Base-by-base conservation (phyloP, 768 basidiomycete genomes). In the Galerina marginata region DNA sequence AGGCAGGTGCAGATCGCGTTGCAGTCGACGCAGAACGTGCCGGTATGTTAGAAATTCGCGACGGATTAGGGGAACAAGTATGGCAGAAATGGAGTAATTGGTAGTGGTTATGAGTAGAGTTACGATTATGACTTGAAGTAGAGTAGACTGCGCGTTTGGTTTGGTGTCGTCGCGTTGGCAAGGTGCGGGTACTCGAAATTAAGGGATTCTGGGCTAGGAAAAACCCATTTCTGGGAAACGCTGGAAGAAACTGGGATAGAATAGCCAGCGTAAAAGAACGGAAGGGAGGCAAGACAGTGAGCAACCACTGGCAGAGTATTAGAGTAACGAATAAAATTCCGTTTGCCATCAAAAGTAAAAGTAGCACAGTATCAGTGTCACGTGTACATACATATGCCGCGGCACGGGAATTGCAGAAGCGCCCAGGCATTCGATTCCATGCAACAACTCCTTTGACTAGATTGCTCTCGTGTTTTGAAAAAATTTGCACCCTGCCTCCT, bases 231-330 rank as follows among this genome's bases (percentile, higher is more conserved):
- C 54, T 61, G n/a, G 61, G 51, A 25, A 56, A 42, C 2, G 43
- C 59, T 40, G 54, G 58, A 42, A 59, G 43, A 44, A 43, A 46
- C 9, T 44, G 58, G 55, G 56, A 62, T 61, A 67, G 26, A 20
- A 58, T 52, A 23, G 66, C 66, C 66, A 67, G 66, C 23, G 38
- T 65, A 60, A 63, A 65, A 37, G 56, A 63, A 47, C n/a, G 56
- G 25, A 46, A 42, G 26, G 46, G 43, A 23, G 45, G 59, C 59
- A 58, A 23, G 54, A 58, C 39, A n/a, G 53, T 54, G 59, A 43
- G 33, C 38, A 45, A 48, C 37, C 42, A 29, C 14, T 44, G 26
- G 20, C 50, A 39, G 46, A 46, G 38, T 20, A 47, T 15, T 26
- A 39, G 20, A 23, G 12, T 52, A 12, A 53, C 25, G 29, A 33